Evolutionary conservation across 805 yeast genomes (phyloP), one percentile per base, ranked within the genome.

Genomic region (Aciculoconidium aculeatum): DNA sequence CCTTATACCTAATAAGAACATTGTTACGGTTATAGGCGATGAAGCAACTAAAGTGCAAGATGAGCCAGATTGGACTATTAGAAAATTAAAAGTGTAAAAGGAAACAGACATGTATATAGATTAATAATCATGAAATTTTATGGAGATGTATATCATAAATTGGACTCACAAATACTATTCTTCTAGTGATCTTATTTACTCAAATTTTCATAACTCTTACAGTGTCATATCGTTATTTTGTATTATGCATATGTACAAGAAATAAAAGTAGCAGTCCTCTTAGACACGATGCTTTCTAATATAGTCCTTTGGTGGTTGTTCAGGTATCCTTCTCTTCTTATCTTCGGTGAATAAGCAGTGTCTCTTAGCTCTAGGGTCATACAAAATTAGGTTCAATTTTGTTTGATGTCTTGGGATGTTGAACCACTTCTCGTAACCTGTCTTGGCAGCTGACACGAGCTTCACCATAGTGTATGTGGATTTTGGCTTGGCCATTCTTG

Each of bases 301-400:
- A 39, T 44, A 64, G 40, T 62, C 70, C 44, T 49, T 57, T 32
- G 65, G 58, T 14, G 53, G 44, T 17, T 46, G 39, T 33, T 70
- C 77, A 6, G 76, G 76, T 9, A 79, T 72, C 56, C 82, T 86
- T 57, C 98, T 76, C 68, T 85, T 86, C 55, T 83, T 84, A 31
- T 81, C 74, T 55, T 90, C 98, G 17, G 77, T 76, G 65, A 92
- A 90, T 37, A 90, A 65, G 30, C 92, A 95, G 63, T 87, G 96
- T 56, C 95, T 77, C 58, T 82, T 77, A 7, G 85, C 96, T 37
- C 61, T 41, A 17, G 55, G 53, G 34, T 50, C 52, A 37, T 45
- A 43, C 25, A 44, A 40, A 13, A 88, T 80, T 50, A 86, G 92
- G 27, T 75, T 77, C 39, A 90, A 77, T 34, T 75, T 66, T 27